These are phyloP conservation scores for Blastomyces percursus DNA, from an alignment of 2,329 filamentous ascomycete genomes.

Conservation along the genomic window DNA sequence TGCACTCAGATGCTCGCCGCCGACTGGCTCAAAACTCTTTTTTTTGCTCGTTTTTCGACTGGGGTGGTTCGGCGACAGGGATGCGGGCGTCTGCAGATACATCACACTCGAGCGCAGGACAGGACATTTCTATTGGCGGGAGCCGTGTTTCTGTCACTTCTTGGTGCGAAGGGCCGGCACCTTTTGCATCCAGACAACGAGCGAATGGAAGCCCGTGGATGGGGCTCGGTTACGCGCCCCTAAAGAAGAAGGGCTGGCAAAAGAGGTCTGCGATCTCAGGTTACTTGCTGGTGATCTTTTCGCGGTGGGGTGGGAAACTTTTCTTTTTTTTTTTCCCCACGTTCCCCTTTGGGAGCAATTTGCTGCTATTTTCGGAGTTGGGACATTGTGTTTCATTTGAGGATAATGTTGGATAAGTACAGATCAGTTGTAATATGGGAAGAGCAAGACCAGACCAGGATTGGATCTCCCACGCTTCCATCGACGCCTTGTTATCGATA, in stretches of 20 bases:
- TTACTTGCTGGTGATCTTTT: not conserved
- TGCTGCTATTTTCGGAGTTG: not conserved
- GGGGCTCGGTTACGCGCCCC: slow-evolving; percentile 4
- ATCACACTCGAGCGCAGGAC: not conserved
- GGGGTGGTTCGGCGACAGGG: not conserved
- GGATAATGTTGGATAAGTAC: too few relatives aligned
- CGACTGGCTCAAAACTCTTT: not conserved
- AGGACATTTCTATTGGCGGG: not conserved
- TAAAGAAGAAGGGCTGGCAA: not conserved
- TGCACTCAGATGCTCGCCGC: not conserved
- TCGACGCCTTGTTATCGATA: not conserved
- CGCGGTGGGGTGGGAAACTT: not conserved
- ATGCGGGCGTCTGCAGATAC: not conserved
- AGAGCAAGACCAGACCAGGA: too few relatives aligned
- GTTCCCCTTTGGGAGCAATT: not conserved
- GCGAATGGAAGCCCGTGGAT: not conserved
- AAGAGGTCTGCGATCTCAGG: not conserved
- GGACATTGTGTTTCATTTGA: not conserved
- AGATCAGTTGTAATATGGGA: too few relatives aligned
- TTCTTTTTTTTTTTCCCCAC: not conserved
- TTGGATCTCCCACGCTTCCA: not conserved
- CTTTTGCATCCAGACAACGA: not conserved
- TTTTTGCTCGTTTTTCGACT: not conserved
- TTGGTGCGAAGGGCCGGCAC: not conserved
- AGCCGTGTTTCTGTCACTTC: not conserved